phyloP scores from a whole-genome alignment of 2,329 filamentous ascomycete genomes.

The Lasiodiplodia theobromae region DNA sequence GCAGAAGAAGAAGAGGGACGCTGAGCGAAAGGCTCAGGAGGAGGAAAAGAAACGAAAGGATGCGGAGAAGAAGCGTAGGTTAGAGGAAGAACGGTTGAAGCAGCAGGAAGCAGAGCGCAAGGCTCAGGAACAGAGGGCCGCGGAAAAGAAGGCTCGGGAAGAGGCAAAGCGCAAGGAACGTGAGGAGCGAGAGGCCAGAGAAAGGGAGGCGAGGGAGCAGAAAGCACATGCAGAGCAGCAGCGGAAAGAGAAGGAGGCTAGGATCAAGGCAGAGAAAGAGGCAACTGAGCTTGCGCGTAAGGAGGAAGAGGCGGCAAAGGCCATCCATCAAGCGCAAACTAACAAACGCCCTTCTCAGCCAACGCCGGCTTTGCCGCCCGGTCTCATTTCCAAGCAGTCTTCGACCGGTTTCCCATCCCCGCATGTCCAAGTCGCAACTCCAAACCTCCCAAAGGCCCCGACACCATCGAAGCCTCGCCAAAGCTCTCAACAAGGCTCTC shows the following conservation, averaged over 20 bases:
- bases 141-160: conserved; percentile 78
- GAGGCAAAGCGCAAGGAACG: conserved; percentile 80
- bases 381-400: conserved; percentile 61
- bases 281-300: conserved; percentile 46
- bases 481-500: conserved; percentile 78
- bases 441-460: conserved; percentile 80
- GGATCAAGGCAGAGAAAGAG: conserved; percentile 53
- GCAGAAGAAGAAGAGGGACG: conserved; percentile 88
- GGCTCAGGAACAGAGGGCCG: conserved; percentile 77
- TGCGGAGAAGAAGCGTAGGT: conserved; percentile 78
- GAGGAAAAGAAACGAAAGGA: conserved; percentile 87
- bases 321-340: conserved; percentile 39
- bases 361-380: conserved; percentile 59
- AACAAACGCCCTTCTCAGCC: conserved; percentile 47
- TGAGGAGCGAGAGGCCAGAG: conserved; percentile 66
- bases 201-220: conserved; percentile 77
- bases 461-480: conserved; percentile 80
- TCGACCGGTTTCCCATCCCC: conserved; percentile 72
- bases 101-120: conserved; percentile 88
- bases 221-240: conserved; percentile 65
- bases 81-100: conserved; percentile 84
- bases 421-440: conserved; percentile 78
- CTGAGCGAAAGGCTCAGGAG: conserved; percentile 87
- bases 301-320: conserved; percentile 49
- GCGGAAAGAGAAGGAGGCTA: conserved; percentile 68